Percentiles rank a stretch among this genome's conserved stretches.
Conservation (phyloP, 176 grass and related monocot species). For the Rhynchospora breviuscula region DNA sequence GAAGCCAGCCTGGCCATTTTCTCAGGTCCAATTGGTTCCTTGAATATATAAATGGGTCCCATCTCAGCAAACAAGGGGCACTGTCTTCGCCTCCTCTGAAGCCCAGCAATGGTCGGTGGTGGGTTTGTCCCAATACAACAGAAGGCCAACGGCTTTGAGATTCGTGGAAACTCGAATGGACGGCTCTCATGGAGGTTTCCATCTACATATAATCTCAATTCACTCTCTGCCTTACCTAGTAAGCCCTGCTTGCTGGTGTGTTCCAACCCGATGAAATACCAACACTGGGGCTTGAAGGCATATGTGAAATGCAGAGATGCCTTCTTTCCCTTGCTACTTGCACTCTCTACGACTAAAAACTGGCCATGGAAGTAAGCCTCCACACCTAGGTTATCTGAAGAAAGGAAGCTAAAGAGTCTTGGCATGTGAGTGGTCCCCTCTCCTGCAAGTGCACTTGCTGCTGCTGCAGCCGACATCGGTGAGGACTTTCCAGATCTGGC, state of each 20-base stretch:
- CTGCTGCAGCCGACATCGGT: constrained; percentile 87
- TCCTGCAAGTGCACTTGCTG: constrained; percentile 88
- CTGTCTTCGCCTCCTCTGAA: constrained; percentile 74
- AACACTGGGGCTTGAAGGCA: constrained; percentile 79
- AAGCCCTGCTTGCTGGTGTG: constrained; percentile 84
- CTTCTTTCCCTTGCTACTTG: constrained; percentile 76
- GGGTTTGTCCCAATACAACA: constrained; percentile 97
- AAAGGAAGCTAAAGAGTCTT: constrained; percentile 88
- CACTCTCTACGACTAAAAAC: constrained; percentile 86
- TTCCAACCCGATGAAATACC: constrained; percentile 95
- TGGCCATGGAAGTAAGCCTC: constrained; percentile 99
- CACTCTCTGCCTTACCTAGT: constrained; percentile 85
- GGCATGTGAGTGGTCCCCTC: constrained; percentile 96
- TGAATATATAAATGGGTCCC: constrained; percentile 96
- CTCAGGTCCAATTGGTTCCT: constrained; percentile 81
- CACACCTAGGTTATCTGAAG: constrained; percentile 82
- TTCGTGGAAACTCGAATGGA: constrained; percentile 85
- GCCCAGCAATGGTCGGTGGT: constrained; percentile 88
- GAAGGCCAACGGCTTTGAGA: constrained; percentile 84
- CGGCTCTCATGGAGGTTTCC: constrained; percentile 76
- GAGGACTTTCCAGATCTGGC: constrained; percentile 93
- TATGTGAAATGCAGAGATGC: constrained; percentile 93
- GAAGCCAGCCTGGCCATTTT: constrained; percentile 66
- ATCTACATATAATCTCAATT: constrained; percentile 84
- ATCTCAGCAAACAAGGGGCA: constrained; percentile 96